Base-by-base conservation (phyloP, 75 land plant genomes). In the Selaginella moellendorffii region DNA sequence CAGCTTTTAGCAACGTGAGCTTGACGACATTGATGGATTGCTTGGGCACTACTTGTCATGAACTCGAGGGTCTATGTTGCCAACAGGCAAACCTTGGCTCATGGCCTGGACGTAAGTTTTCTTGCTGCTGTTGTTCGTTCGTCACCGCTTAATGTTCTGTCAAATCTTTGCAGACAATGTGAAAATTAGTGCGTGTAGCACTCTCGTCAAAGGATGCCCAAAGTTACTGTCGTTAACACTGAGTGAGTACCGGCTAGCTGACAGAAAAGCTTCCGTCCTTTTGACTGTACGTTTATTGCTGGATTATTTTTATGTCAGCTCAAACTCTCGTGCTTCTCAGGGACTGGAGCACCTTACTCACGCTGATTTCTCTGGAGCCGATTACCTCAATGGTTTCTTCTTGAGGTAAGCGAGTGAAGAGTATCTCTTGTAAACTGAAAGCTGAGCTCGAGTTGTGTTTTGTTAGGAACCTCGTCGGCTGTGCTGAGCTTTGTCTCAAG, bases 351-450 rank as follows among this genome's bases (percentile, higher is more conserved):
- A 74, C 5, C 76, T 87, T 19, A 77, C 68, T 53, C 64, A 63
- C 61, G 71, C 78, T 28, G 92, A 87, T 66, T 82, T 87, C 72
- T 87, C 85, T 29, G 76, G 79, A 62, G 82, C 87, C 29, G 73
- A 79, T 64, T 65, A 77, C 20, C 54, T 82, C 25, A 87, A 82
- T 65, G 92, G 92, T 31, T 28, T 66, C 28, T 87, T 87, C 69
- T 64, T 87, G 24, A 84, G 81, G 92, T 87, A 12, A 2, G 54
- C 18, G 10, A 24, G 21, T 25, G 19, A 29, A 21, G 29, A 22
- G 14, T 27, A 27, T 22, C 53, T 36, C 25, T 26, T 69, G 30
- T 65, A 30, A 67, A 27, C 26, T 69, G 54, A 63, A 63, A 67
- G 24, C 52, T 23, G 1, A n/a, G n/a, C n/a, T n/a, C n/a, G n/a